Percentiles rank a stretch among this genome's conserved stretches.
Evolutionary conservation across 306 rosid species (phyloP).

Genomic region (Cucurbita pepo): DNA sequence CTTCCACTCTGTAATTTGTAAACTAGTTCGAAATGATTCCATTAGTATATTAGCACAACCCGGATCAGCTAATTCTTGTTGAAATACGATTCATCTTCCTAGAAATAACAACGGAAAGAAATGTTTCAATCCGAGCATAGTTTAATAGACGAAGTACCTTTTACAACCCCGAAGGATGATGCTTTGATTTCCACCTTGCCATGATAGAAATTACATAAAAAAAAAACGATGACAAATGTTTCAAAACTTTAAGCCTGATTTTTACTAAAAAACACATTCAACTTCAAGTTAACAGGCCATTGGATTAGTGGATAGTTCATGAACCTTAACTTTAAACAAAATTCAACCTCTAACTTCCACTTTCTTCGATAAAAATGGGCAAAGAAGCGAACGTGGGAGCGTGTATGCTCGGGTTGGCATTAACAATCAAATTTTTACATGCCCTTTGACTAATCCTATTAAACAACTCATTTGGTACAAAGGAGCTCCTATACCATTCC

Average conservation of each 20-base stretch:
- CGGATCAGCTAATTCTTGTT: not conserved
- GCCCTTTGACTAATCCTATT: not conserved
- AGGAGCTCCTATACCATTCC: not conserved
- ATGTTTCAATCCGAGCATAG: not conserved
- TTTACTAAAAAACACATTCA: not conserved
- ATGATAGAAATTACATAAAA: not conserved
- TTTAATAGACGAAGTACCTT: not conserved
- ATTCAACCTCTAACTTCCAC: not conserved
- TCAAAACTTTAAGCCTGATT: not conserved
- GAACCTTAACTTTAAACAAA: not conserved
- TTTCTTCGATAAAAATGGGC: too few relatives aligned
- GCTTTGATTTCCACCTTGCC: too few relatives aligned
- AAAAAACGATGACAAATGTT: not conserved
- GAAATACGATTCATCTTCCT: not conserved
- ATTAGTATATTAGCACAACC: not conserved
- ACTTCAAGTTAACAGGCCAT: not conserved
- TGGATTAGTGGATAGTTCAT: not conserved
- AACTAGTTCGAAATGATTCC: not conserved
- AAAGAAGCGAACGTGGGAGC: too few relatives aligned
- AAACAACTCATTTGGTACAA: not conserved
- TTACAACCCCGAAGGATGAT: not conserved
- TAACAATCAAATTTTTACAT: not conserved
- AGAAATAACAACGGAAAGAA: not conserved
- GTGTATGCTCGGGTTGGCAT: not conserved
- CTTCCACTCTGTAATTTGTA: not conserved